Evolutionary conservation across 495 filamentous ascomycete species (phyloP).

Genomic region (Penicillium malachiteum): DNA sequence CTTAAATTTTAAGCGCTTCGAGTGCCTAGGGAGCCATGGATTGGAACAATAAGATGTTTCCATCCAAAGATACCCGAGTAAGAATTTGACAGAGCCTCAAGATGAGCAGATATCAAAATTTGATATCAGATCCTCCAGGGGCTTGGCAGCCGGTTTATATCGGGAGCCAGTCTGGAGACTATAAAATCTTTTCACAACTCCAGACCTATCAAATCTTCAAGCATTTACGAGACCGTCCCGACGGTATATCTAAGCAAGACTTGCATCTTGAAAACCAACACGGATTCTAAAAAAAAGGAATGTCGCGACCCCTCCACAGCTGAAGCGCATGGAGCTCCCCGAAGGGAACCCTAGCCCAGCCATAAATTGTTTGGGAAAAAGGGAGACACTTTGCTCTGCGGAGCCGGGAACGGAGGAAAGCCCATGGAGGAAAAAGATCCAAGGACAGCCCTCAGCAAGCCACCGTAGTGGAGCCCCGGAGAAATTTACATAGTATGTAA

Average conservation of each 20-base stretch:
- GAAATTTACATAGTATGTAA: slow-evolving; percentile 48
- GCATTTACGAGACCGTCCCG: too few relatives aligned
- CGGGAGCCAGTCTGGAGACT: too few relatives aligned
- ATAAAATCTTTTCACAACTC: too few relatives aligned
- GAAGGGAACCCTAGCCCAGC: slow-evolving; percentile 48
- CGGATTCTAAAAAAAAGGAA: slow-evolving; percentile 22
- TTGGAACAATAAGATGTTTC: too few relatives aligned
- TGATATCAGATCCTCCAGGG: too few relatives aligned
- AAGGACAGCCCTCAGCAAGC: slow-evolving; percentile 53
- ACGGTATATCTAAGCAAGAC: neutral
- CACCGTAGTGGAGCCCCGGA: slow-evolving; percentile 43
- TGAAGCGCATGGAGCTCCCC: slow-evolving; percentile 48
- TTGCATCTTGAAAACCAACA: neutral
- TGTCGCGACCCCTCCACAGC: slow-evolving; percentile 51
- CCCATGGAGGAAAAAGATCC: slow-evolving; percentile 40
- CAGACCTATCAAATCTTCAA: too few relatives aligned
- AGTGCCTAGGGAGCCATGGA: too few relatives aligned
- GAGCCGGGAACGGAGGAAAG: slow-evolving; percentile 53
- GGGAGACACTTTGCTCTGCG: slow-evolving; percentile 43
- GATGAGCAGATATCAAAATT: too few relatives aligned
- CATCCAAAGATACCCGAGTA: too few relatives aligned
- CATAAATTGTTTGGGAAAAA: slow-evolving; percentile 48
- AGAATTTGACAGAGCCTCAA: too few relatives aligned
- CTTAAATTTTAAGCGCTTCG: too few relatives aligned
- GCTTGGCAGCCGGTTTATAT: too few relatives aligned